phyloP scores from a whole-genome alignment of 139 green algal species.

The Haematococcus sp. region DNA sequence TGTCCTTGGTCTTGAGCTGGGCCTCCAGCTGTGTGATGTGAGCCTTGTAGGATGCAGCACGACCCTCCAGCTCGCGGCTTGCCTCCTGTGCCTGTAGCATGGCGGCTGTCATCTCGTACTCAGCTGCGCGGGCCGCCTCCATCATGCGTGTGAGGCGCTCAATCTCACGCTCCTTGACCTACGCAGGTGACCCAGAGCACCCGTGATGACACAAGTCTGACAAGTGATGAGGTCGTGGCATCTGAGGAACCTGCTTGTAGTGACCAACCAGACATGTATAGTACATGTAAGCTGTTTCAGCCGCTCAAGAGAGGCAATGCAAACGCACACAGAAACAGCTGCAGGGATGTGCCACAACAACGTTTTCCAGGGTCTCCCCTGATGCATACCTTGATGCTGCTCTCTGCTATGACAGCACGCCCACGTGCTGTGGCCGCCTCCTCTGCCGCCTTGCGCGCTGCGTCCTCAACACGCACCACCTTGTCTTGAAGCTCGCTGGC shows the following conservation, averaged over 20 bases:
- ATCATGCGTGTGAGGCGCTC: conserved; percentile 22
- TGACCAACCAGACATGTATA: too few species aligned
- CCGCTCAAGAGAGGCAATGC: too few species aligned
- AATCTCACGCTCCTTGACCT: conserved; percentile 39
- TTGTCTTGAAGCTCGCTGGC: neutral
- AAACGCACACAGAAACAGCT: conserved; percentile 10
- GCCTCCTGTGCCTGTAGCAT: conserved; percentile 17
- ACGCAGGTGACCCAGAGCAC: neutral
- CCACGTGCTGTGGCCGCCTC: conserved; percentile 7
- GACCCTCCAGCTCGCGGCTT: conserved; percentile 8
- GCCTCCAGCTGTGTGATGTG: conserved; percentile 14
- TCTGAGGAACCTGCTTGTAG: too few species aligned
- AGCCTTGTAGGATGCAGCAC: neutral
- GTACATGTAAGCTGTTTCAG: too few species aligned
- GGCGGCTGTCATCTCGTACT: neutral
- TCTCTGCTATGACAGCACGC: neutral
- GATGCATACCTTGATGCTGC: neutral
- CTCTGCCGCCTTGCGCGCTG: conserved; percentile 6
- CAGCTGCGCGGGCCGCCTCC: neutral
- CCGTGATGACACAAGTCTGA: neutral
- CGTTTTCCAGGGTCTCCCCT: too few species aligned
- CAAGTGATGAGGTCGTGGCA: too few species aligned
- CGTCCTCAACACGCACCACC: conserved; percentile 6
- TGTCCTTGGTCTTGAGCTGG: conserved; percentile 14
- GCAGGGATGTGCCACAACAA: too few species aligned